Base-by-base conservation (phyloP, 2,329 filamentous ascomycete species). In the Corinectria fuckeliana region DNA sequence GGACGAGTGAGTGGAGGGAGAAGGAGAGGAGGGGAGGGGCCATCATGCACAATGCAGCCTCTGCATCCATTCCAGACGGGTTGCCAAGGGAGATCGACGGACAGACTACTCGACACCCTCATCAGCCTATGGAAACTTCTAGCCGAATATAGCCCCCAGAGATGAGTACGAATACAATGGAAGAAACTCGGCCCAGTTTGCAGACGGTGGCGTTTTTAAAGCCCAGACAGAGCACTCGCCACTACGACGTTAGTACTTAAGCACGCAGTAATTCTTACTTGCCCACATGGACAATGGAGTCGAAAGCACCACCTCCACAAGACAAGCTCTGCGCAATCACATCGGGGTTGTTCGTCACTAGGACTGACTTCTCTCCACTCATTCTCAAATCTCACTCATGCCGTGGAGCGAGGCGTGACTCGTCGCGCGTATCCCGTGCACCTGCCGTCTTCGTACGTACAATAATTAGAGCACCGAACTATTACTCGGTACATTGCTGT, bases 81-180 rank as follows among this genome's bases (percentile, higher is more conserved):
- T 58, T 54, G 56, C 50, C 50, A 54, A 59, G 56, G 56, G 56
- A 54, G 56, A 59, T 54, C 41, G 20, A 47, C 55, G 41, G 21
- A 18, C 0, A n/a, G 21, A 45, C 25, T n/a, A 11, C n/a, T 26
- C 42, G n/a, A 45, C 25, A 6, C 5, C 4, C 42, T 25, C 42
- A 13, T 28, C 14, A 26, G 20, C n/a, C 32, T 10, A n/a, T 18
- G 25, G 20, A 13, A 45, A n/a, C 42, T 28, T 45, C 42, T 30
- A 28, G n/a, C 42, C 41, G n/a, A n/a, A n/a, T n/a, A 18, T 14
- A 13, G 38, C 38, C 18, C n/a, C n/a, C 39, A 42, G 42, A 45
- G 25, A 45, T 45, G 42, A 45, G 25, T 28, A n/a, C n/a, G 25
- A 28, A 45, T 45, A 28, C 28, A 11, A 20, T 10, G 8, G n/a